Base-by-base conservation (phyloP, 2,329 filamentous ascomycete genomes). In the Grosmannia clavigera region DNA sequence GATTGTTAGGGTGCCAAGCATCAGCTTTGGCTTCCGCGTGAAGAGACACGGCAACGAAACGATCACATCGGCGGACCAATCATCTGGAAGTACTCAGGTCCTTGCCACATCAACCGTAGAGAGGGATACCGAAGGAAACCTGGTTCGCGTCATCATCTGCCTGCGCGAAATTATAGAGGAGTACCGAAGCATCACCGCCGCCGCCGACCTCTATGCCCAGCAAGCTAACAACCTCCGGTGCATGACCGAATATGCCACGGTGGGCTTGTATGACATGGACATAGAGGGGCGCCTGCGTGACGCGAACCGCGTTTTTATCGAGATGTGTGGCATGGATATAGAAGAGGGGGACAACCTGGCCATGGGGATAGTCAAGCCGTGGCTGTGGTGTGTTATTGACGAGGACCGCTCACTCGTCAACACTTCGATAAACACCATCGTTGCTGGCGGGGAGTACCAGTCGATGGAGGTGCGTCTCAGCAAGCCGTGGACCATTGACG, bases 261-360 rank as follows among this genome's bases (percentile, higher is more conserved):
- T 81, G 12, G 78, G 78, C 58, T 77, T 81, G 75, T 81, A 79
- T 64, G 78, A 80, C 57, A 78, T 80, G 70, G 74, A 77, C 60
- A 70, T 76, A n/a, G 72, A 77, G 29, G 78, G 78, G 14, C 74
- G 74, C 3, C 67, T 81, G 9, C 67, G 80, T 3, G 75, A 76
- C 29, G 78, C 78, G 7, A 81, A 81, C 65, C 78, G 78, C 22
- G 72, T 78, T 14, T 81, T 81, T 64, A 80, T 75, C 67, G 76
- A 80, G 61, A 73, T 81, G 68, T 80, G 75, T 52, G 78, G 78
- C 3, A 63, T 81, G n/a, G 67, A 73, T 19, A 72, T 74, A 7
- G 75, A 76, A 54, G 67, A 72, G 12, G 76, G 75, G 58, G 72
- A 74, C 14, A 75, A 78, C 55, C 68, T 72, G 46, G 22, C 57